These are phyloP conservation scores for Rutstroemia sp. DNA, from an alignment of 2,329 filamentous ascomycete genomes.

Conservation along the genomic window DNA sequence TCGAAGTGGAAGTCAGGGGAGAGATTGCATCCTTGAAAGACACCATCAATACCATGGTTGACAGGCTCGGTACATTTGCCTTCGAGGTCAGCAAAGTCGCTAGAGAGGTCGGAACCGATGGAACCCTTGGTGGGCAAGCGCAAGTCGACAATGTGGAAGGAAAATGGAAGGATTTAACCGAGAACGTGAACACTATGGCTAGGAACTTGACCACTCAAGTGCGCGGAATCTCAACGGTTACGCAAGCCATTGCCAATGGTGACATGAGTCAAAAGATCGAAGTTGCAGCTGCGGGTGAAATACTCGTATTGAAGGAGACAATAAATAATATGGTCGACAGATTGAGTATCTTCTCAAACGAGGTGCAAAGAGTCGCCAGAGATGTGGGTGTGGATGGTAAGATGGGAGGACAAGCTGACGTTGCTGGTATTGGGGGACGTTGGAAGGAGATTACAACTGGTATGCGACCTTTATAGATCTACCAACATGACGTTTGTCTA, in stretches of 20 bases:
- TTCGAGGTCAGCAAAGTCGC: conserved; percentile 95
- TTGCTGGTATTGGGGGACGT: conserved; percentile 82
- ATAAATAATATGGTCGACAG: conserved; percentile 99
- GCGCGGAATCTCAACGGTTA: conserved; percentile 87
- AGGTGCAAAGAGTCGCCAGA: conserved; percentile 90
- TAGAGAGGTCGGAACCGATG: conserved; percentile 92
- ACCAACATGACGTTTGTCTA: background rate
- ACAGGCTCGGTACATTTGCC: conserved; percentile 90
- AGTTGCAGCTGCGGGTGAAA: conserved; percentile 91
- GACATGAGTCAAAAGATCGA: conserved; percentile 96
- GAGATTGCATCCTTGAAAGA: conserved; percentile 95
- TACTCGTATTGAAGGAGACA: conserved; percentile 86
- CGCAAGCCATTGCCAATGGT: conserved; percentile 89
- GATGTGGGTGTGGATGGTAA: conserved; percentile 97
- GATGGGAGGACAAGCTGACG: conserved; percentile 95
- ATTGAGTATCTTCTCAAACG: conserved; percentile 90
- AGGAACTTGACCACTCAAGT: conserved; percentile 66
- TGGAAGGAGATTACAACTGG: conserved; percentile 95
- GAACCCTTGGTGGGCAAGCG: conserved; percentile 87
- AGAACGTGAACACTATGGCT: conserved; percentile 76
- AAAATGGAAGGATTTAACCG: conserved; percentile 96
- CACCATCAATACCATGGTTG: conserved; percentile 98
- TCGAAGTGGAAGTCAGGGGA: conserved; percentile 85
- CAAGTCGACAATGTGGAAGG: conserved; percentile 92
- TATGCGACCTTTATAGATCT: conserved; percentile 28